These are phyloP conservation scores for Clarireedia sp. DNA, from an alignment of 2,329 filamentous ascomycete species.

Conservation along the genomic window DNA sequence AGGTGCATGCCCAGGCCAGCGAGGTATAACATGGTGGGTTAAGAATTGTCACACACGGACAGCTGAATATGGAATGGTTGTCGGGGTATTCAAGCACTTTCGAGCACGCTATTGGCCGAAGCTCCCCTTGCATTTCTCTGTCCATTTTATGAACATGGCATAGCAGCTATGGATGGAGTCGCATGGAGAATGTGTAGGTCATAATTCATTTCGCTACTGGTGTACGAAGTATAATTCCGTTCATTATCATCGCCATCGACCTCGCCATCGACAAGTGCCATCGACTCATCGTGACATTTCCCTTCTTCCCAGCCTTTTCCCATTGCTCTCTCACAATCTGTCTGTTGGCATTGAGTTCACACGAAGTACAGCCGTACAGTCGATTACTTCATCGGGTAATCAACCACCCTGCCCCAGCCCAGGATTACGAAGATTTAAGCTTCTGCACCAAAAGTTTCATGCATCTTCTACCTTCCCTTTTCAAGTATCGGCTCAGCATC, in stretches of 20 bases:
- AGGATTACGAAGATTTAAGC: constrained; percentile 4
- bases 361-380: background rate
- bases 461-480: background rate
- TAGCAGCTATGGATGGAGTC: background rate
- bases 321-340: too few relatives aligned
- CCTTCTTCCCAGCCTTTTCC: too few relatives aligned
- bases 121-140: background rate
- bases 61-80: background rate
- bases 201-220: background rate
- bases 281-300: too few relatives aligned
- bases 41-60: background rate
- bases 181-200: background rate
- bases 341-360: background rate
- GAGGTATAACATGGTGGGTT: background rate
- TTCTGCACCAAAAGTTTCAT: constrained; percentile 6
- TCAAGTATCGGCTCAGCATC: background rate
- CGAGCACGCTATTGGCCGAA: too few relatives aligned
- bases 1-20: background rate
- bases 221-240: background rate
- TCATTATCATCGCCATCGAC: too few relatives aligned
- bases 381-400: background rate
- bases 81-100: too few relatives aligned
- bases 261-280: too few relatives aligned
- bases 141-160: background rate
- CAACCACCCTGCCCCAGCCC: background rate